Evolutionary conservation across 495 filamentous ascomycete genomes (phyloP), one percentile per base, ranked within the genome.

Genomic region (Aspergillus incahuasiensis): DNA sequence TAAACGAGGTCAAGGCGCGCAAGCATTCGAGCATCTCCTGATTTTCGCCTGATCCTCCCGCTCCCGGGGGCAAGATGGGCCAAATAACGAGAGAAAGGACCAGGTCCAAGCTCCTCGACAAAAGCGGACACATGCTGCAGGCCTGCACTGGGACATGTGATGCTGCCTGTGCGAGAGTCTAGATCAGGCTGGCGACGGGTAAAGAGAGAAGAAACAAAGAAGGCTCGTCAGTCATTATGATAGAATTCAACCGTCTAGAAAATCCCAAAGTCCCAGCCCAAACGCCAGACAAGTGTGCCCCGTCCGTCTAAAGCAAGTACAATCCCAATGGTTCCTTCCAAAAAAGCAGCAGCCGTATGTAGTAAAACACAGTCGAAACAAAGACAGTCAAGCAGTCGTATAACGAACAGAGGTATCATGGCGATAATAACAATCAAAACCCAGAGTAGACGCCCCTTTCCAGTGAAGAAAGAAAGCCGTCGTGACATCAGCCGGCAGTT

Each of bases 121-220:
- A 15, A 35, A 21, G 8, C 43, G 52, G 52, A 48, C 52, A 28
- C 30, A 55, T 48, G 44, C 34, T 48, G 52, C 28, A 47, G 32
- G 32, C 32, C 30, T 41, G 52, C 32, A 39, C 20, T 20, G 38
- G 38, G 20, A 50, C 56, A 59, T 59, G 57, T 59, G 57, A 59
- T 55, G 51, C 55, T 40, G 40, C 20, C 28, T 47, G 38, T 15
- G 48, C 15, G 21, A 55, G 34, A 55, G 52, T 47, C 52, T 48
- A 55, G 52, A 55, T 43, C 52, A 42, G 20, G 41, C 41, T 44
- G 22, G 41, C 32, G 32, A 35, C 32, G 32, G 32, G 13, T 35
- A 35, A n/a, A n/a, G 12, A 35, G 32, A 35, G 12, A 15, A 35
- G 32, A 35, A 35, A 35, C 32, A 35, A 35, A 35, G 32, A 35